A percentile compares a stretch with the other conserved stretches of the same genome.
Evolutionary conservation across 768 basidiomycete species (phyloP).

Genomic region (Macrolepiota fuliginosa): DNA sequence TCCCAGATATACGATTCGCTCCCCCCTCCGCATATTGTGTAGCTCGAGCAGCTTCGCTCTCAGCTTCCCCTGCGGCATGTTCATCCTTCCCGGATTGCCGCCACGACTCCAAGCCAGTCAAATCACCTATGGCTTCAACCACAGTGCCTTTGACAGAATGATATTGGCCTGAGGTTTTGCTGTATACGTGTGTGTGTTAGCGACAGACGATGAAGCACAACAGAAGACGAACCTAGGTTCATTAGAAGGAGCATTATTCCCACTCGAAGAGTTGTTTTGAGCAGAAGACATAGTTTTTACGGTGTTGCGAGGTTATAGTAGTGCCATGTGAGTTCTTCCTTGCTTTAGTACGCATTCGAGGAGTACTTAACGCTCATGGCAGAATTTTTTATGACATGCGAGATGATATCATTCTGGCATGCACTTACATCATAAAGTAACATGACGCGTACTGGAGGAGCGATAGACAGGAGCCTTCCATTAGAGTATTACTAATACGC

Average conservation of each 20-base stretch:
- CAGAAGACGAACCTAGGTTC: neutral
- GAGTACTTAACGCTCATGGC: neutral
- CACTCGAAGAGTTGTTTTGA: neutral
- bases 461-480: too few relatives aligned
- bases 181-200: conserved; percentile 11
- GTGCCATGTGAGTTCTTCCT: neutral
- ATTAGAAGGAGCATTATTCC: neutral
- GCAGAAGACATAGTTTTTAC: neutral
- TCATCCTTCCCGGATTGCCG: conserved; percentile 39
- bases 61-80: conserved; percentile 41
- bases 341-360: neutral
- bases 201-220: neutral
- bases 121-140: conserved; percentile 36
- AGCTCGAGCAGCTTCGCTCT: conserved; percentile 39
- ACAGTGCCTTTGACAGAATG: conserved; percentile 35
- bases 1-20: conserved; percentile 38
- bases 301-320: neutral
- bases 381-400: neutral
- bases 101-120: conserved; percentile 38
- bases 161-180: conserved; percentile 35
- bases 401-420: too few relatives aligned
- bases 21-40: conserved; percentile 44
- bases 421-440: too few relatives aligned
- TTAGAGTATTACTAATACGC: too few relatives aligned
- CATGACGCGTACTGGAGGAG: too few relatives aligned